Evolutionary conservation across 108 stramenopile species (phyloP), one percentile per base, ranked within the genome.

Genomic region (Aurantiochytrium sp.): DNA sequence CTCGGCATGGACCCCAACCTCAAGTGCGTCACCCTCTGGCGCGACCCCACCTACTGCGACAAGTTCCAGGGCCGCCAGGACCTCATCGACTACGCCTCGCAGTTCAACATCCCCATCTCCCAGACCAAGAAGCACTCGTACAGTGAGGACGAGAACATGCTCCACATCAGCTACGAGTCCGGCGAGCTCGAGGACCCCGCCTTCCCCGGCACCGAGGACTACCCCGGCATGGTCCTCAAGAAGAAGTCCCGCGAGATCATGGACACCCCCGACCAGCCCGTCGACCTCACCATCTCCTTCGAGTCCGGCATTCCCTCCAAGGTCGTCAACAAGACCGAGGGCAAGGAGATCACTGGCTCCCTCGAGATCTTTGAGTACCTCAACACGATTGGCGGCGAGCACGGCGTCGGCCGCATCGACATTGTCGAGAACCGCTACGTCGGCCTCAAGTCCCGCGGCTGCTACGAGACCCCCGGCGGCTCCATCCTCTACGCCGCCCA

Each of bases 381-480:
- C 90, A 99, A 99, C 92, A 95, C 97, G 91, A 94, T 99, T 69
- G 98, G 97, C 23, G 99, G 99, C 71, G 95, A 95, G 93, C 96
- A 99, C 94, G 99, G 96, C 49, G 93, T 98, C 58, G 99, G 99
- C 60, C 96, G 99, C 71, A 97, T 99, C 72, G 99, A 99, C 90
- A 97, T 99, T 90, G 98, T 99, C 72, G 99, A 99, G 93, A 99
- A 99, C 92, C 96, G 99, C 59, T 99, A 98, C 93, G 99, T 99
- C 76, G 99, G 99, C 44, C 98, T 99, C 94, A 99, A 99, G 96
- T 96, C 96, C 73, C 97, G 99, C 55, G 98, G 99, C 59, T 96
- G 98, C 58, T 99, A 99, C 94, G 99, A 99, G 92, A 99, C 99
- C 12, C 99, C 99, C 58, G 99, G 96, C 42, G 99, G 99, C 4